A percentile compares a stretch with the other conserved stretches of the same genome.
phyloP scores from a whole-genome alignment of 2,329 filamentous ascomycete genomes.

The Pseudogymnoascus sp. region DNA sequence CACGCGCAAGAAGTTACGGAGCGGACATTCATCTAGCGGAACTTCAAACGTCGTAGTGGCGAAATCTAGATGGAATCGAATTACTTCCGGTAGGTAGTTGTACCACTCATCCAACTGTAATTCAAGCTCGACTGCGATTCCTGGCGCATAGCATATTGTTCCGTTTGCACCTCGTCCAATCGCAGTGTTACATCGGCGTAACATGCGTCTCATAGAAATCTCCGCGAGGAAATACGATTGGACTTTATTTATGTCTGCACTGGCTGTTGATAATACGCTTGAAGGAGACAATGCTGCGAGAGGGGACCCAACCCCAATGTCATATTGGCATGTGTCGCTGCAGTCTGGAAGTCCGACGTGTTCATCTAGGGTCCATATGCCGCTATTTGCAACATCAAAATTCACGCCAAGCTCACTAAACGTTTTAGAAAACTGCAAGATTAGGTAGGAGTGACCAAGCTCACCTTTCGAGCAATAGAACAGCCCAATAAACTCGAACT shows the following conservation, averaged over 20 bases:
- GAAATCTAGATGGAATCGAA: conserved; percentile 20
- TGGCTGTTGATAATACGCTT: neutral
- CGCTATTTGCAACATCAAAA: conserved; percentile 21
- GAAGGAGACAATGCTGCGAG: neutral
- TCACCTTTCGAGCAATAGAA: conserved; percentile 20
- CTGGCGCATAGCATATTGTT: conserved; percentile 20
- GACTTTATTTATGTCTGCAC: neutral
- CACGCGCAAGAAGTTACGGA: conserved; percentile 14
- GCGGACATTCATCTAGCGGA: neutral
- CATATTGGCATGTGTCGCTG: conserved; percentile 18
- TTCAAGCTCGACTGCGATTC: conserved; percentile 25
- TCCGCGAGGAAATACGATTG: conserved; percentile 25
- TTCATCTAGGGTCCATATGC: conserved; percentile 22
- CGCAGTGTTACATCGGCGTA: conserved; percentile 24
- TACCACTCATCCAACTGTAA: conserved; percentile 30
- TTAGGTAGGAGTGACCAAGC: neutral
- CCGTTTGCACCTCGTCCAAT: conserved; percentile 16
- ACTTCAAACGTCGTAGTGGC: conserved; percentile 9
- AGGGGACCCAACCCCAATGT: conserved; percentile 4
- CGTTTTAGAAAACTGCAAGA: neutral
- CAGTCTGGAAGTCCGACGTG: conserved; percentile 18
- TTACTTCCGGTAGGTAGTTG: conserved; percentile 22
- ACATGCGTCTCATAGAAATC: conserved; percentile 29
- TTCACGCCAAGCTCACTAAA: conserved; percentile 20
- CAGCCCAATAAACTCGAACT: conserved; percentile 20